Conservation (phyloP, 2,329 filamentous ascomycete genomes). For the Gliomastix tumulicola region DNA sequence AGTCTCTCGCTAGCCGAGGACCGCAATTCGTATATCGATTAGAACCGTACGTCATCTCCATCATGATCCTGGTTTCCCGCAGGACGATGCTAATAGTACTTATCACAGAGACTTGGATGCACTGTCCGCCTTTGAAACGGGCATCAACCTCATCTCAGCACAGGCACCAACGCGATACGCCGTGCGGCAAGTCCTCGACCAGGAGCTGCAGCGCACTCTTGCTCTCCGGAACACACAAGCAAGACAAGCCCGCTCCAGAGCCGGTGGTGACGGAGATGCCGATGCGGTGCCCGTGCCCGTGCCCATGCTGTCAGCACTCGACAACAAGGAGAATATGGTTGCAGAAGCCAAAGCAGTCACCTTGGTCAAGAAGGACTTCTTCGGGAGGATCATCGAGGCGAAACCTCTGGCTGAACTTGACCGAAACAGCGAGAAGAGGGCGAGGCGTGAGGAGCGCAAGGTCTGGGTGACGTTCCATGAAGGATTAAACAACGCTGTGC, state of each 20-base stretch:
- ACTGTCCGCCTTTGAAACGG: constrained; percentile 68
- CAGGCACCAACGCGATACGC: constrained; percentile 80
- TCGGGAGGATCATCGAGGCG: constrained; percentile 62
- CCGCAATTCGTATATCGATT: constrained; percentile 81
- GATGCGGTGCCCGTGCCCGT: constrained; percentile 5
- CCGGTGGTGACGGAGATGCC: constrained; percentile 30
- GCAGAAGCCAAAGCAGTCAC: constrained; percentile 24
- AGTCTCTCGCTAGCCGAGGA: constrained; percentile 51
- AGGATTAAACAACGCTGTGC: constrained; percentile 85
- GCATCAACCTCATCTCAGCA: constrained; percentile 45
- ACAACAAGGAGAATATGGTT: constrained; percentile 29
- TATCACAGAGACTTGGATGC: constrained; percentile 60
- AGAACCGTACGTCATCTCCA: constrained; percentile 66
- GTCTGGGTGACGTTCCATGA: constrained; percentile 90
- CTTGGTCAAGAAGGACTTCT: constrained; percentile 72
- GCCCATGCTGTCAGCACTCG: constrained; percentile 15
- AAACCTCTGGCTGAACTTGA: constrained; percentile 30
- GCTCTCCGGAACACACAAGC: constrained; percentile 58
- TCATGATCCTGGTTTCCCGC: neutral
- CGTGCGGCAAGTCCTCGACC: constrained; percentile 85
- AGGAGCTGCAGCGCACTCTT: constrained; percentile 74
- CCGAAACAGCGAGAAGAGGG: constrained; percentile 24
- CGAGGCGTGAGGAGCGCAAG: constrained; percentile 42
- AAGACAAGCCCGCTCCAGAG: constrained; percentile 57
- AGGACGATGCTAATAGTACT: constrained; percentile 7